Evolutionary conservation across 129 eudicot species (phyloP).

Genomic region (Pulicaria dysenterica): DNA sequence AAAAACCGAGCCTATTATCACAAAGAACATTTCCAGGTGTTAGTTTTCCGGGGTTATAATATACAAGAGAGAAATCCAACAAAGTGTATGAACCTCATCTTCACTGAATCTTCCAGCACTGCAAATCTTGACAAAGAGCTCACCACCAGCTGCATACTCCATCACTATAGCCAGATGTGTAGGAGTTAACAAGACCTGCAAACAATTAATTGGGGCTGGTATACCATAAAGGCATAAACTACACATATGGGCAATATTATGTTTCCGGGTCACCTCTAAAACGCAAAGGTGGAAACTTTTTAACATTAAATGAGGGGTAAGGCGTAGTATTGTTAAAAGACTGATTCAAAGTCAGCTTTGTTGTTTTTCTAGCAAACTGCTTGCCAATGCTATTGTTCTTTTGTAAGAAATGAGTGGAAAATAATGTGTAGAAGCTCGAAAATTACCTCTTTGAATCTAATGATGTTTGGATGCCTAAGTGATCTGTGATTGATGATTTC

Average conservation of each 20-base stretch:
- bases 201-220: not conserved
- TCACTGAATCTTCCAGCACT: slow-evolving; percentile 77
- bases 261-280: not conserved
- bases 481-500: slow-evolving; percentile 71
- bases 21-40: slow-evolving; percentile 31
- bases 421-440: not conserved
- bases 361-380: not conserved
- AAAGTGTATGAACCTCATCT: slow-evolving; percentile 52
- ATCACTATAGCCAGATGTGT: slow-evolving; percentile 70
- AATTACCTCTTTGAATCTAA: slow-evolving; percentile 64
- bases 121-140: slow-evolving; percentile 65
- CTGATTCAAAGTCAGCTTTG: not conserved
- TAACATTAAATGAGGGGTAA: not conserved
- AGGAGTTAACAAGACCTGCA: slow-evolving; percentile 66
- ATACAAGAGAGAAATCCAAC: slow-evolving; percentile 7
- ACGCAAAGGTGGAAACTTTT: not conserved
- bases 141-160: slow-evolving; percentile 87
- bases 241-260: not conserved
- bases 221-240: not conserved
- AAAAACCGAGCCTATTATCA: slow-evolving; percentile 73
- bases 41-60: slow-evolving; percentile 18
- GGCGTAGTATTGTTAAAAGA: slow-evolving; percentile 11
- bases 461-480: slow-evolving; percentile 66
- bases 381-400: not conserved
- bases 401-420: slow-evolving; percentile 7